These are phyloP conservation scores for Uronychia binucleata DNA, from an alignment of 73 alveolate genomes.

Conservation along the genomic window DNA sequence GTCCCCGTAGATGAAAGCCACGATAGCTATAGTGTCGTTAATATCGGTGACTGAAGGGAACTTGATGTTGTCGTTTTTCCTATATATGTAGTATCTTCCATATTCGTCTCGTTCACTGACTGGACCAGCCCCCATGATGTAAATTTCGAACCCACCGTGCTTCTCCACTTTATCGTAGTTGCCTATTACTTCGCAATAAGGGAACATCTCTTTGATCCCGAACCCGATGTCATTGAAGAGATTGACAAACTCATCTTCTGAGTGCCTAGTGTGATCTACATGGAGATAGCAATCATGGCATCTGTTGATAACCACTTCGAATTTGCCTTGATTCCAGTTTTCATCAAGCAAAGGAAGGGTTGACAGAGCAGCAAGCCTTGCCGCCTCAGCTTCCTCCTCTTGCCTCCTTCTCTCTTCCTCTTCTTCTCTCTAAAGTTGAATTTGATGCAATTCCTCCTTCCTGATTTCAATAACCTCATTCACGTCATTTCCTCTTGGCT, in stretches of 20 bases:
- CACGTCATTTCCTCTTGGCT: neutral
- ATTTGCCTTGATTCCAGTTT: slow-evolving; percentile 82
- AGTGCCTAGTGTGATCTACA: slow-evolving; percentile 93
- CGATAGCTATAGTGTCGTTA: slow-evolving; percentile 80
- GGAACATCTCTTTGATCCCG: slow-evolving; percentile 85
- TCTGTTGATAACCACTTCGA: slow-evolving; percentile 91
- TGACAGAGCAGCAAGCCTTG: slow-evolving; percentile 6
- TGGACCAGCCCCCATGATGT: slow-evolving; percentile 94
- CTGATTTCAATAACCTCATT: neutral
- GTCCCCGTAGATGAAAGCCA: slow-evolving; percentile 90
- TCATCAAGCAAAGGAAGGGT: slow-evolving; percentile 32
- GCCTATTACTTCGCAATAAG: slow-evolving; percentile 90
- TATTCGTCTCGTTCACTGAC: slow-evolving; percentile 73
- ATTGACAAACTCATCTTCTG: slow-evolving; percentile 90
- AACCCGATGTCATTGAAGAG: slow-evolving; percentile 90
- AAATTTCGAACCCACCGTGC: slow-evolving; percentile 94
- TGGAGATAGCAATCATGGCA: slow-evolving; percentile 94
- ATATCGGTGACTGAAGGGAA: slow-evolving; percentile 81
- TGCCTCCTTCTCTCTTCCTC: slow-evolving; percentile 10
- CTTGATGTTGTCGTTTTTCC: slow-evolving; percentile 74
- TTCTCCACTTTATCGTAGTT: slow-evolving; percentile 90
- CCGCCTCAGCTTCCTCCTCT: slow-evolving; percentile 36
- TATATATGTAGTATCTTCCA: slow-evolving; percentile 92
- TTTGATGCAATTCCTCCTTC: slow-evolving; percentile 5
- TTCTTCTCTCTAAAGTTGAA: neutral